These are phyloP conservation scores for Glycine latifolia DNA, from an alignment of 306 rosid species.

Conservation along the genomic window DNA sequence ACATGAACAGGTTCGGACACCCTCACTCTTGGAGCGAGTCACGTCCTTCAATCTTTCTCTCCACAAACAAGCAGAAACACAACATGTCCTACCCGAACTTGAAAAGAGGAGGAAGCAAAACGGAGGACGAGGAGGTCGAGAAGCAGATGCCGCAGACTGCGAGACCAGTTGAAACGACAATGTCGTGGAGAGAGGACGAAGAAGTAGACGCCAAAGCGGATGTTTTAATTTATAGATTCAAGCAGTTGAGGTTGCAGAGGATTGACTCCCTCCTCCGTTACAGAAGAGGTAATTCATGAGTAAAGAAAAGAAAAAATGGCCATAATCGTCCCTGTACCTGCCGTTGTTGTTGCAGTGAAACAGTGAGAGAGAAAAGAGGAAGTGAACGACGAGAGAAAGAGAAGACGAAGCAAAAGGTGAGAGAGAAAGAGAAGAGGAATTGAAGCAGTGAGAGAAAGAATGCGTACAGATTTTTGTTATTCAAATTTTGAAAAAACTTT, in stretches of 20 bases:
- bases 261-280: conserved; percentile 67
- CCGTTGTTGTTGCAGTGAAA: too few species aligned
- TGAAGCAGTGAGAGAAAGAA: too few species aligned
- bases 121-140: conserved; percentile 31
- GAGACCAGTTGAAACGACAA: conserved; percentile 38
- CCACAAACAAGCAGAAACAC: neutral
- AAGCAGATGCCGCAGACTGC: conserved; percentile 51
- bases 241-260: conserved; percentile 82
- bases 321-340: neutral
- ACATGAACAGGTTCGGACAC: conserved; percentile 41
- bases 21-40: conserved; percentile 57
- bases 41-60: conserved; percentile 55
- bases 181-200: conserved; percentile 52
- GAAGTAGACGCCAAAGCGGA: conserved; percentile 82
- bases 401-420: too few species aligned
- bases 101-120: neutral
- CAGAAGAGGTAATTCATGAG: neutral
- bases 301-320: neutral
- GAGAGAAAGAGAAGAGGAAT: too few species aligned
- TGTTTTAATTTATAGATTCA: conserved; percentile 79
- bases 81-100: conserved; percentile 28
- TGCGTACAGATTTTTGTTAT: too few species aligned
- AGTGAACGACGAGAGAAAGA: too few species aligned
- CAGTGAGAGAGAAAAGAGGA: too few species aligned
- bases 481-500: too few species aligned